Evolutionary conservation across 2,329 filamentous ascomycete genomes (phyloP).

Genomic region (Fusarium brevicatenulatum): DNA sequence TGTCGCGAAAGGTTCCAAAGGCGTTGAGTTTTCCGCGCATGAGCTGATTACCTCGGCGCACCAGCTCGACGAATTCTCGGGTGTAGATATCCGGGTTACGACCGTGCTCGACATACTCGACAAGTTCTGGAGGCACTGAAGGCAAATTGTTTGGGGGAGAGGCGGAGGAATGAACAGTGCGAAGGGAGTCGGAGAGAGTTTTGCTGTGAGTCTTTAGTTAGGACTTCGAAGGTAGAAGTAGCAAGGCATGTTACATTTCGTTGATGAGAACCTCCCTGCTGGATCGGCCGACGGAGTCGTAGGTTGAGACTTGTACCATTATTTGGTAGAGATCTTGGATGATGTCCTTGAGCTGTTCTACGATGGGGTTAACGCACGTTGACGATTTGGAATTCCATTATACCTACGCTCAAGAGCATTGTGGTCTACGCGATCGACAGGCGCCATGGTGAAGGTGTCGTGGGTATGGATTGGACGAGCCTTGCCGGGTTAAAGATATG

Average conservation of each 20-base stretch:
- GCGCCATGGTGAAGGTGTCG: constrained; percentile 50
- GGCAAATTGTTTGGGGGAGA: constrained; percentile 57
- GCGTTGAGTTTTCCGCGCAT: constrained; percentile 72
- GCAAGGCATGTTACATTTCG: constrained; percentile 55
- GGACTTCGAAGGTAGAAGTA: neutral
- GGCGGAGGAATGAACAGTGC: constrained; percentile 54
- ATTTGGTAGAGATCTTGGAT: constrained; percentile 72
- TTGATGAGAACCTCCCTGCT: constrained; percentile 66
- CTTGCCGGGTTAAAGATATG: constrained; percentile 3
- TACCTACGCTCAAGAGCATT: constrained; percentile 53
- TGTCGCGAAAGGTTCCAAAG: constrained; percentile 69
- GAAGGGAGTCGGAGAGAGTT: constrained; percentile 53
- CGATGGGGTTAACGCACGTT: constrained; percentile 13
- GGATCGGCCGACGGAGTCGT: constrained; percentile 63
- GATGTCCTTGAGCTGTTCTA: constrained; percentile 69
- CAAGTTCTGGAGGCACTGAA: constrained; percentile 68
- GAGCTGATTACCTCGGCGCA: constrained; percentile 72
- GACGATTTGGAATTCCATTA: neutral
- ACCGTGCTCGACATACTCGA: constrained; percentile 76
- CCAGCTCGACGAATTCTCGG: constrained; percentile 76
- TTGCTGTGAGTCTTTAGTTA: constrained; percentile 43
- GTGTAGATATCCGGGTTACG: constrained; percentile 81
- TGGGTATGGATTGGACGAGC: neutral
- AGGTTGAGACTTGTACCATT: constrained; percentile 70
- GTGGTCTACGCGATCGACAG: constrained; percentile 53